Evolutionary conservation across 2,329 filamentous ascomycete species (phyloP), one percentile per base, ranked within the genome.

Genomic region (Aureobasidium sp.): DNA sequence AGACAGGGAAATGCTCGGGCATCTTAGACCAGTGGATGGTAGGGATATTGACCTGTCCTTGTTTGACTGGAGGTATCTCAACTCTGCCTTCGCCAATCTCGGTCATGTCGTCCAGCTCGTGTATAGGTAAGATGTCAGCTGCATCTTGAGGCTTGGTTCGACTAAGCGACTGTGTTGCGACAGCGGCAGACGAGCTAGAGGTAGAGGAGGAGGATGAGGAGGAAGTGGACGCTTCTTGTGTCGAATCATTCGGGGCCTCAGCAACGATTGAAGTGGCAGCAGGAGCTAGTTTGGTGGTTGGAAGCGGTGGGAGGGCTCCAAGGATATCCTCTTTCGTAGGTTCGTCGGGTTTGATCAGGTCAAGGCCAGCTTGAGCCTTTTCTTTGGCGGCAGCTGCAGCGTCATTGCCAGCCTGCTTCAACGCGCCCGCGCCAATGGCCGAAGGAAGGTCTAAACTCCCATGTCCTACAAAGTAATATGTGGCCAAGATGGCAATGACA

Each of bases 1-100:
- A 83, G 2, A 97, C 76, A 0, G 94, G 92, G 75, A 89, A 97
- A 23, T 71, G 67, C 64, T 75, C 91, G 3, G 80, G 77, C 65
- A 84, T 81, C 72, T 87, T 90, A 62, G 77, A 77, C 93, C 93
- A 97, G 48, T 50, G 47, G 46, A 39, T 48, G 5, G 23, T 23
- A 27, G 58, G 57, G 4, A 27, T 9, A 8, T 13, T 41, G 34
- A 15, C 17, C 12, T 9, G 5, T 26, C 36, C 67, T 67, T 9
- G 68, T 64, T 59, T 61, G 41, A 37, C 68, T n/a, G 51, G 23
- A 12, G 55, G 55, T 20, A 68, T 68, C 34, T 74, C 70, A 37
- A 73, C 60, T 61, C 71, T 68, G 42, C 72, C 76, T 50, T 75
- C 29, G 20, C 51, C 61, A 10, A 20, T 29, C 20, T 62, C 51